phyloP scores from a whole-genome alignment of 495 filamentous ascomycete species.

The Podospora anserina region DNA sequence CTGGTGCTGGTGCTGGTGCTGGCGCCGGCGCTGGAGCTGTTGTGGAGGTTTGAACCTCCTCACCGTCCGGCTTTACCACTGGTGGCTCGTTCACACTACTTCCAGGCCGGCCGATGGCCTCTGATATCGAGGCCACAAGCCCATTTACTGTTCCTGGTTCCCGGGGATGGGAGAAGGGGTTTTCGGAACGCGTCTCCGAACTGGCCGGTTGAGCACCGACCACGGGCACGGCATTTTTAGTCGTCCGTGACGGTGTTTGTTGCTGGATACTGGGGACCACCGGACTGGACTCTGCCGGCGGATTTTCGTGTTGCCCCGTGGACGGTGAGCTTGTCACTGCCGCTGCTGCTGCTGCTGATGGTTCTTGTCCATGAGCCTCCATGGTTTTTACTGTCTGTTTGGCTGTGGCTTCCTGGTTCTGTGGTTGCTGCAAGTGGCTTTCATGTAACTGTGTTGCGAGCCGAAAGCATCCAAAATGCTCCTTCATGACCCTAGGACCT shows the following conservation, averaged over 20 bases:
- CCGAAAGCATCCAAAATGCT: neutral
- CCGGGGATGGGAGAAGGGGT: conserved; percentile 14
- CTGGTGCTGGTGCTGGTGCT: conserved; percentile 1
- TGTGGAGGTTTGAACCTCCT: neutral
- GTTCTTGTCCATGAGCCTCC: neutral
- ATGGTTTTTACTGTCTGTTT: neutral
- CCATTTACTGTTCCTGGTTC: conserved; percentile 13
- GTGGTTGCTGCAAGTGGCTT: neutral
- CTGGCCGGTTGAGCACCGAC: conserved; percentile 12
- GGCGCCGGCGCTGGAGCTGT: neutral
- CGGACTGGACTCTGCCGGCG: conserved; percentile 13
- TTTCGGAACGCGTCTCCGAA: conserved; percentile 16
- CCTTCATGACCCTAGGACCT: neutral
- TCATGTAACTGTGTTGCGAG: neutral
- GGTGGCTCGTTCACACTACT: conserved; percentile 22
- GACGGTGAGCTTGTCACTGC: conserved; percentile 2
- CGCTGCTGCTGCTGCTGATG: conserved; percentile 8
- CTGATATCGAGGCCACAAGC: neutral
- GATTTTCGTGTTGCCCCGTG: neutral
- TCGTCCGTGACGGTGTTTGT: conserved; percentile 10
- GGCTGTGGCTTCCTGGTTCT: neutral
- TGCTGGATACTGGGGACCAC: conserved; percentile 13
- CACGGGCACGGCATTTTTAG: conserved; percentile 8
- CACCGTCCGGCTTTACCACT: conserved; percentile 23
- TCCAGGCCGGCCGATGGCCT: conserved; percentile 4